A percentile compares a stretch with the other conserved stretches of the same genome.
These are phyloP conservation scores for Musa acuminata DNA, from an alignment of 176 grass and related monocot genomes.

Conservation along the genomic window DNA sequence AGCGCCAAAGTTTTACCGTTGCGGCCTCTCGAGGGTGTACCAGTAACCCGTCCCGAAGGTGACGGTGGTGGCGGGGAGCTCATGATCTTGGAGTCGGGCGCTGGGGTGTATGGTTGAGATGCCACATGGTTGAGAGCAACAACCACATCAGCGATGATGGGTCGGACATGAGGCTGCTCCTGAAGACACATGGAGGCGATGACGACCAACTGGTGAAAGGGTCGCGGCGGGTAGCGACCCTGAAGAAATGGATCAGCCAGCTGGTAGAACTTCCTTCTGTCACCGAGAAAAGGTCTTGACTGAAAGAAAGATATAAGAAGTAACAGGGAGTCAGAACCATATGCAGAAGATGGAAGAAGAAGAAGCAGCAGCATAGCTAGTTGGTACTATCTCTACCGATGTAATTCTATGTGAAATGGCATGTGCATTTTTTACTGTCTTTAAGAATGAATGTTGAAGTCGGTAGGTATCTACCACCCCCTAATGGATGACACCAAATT, in stretches of 20 bases:
- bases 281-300: conserved; percentile 63
- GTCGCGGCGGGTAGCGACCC: conserved; percentile 43
- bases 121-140: conserved; percentile 63
- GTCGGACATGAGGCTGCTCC: conserved; percentile 77
- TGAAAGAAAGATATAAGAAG: conserved; percentile 24
- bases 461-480: too few species aligned
- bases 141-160: conserved; percentile 62
- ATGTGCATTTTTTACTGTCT: background rate
- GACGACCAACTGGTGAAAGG: conserved; percentile 72
- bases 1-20: conserved; percentile 22
- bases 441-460: too few species aligned
- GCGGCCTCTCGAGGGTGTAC: conserved; percentile 45
- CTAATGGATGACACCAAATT: too few species aligned
- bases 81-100: background rate
- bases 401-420: background rate
- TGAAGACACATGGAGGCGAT: conserved; percentile 90
- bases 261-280: conserved; percentile 59
- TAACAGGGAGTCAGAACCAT: background rate
- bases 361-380: too few species aligned
- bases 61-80: conserved; percentile 28
- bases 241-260: conserved; percentile 65
- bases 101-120: conserved; percentile 42
- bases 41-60: conserved; percentile 20
- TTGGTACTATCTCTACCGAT: background rate
- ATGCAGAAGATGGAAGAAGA: background rate